Evolutionary conservation across 1,139 yeast genomes (phyloP).

Genomic region (Kodamaea sp.): DNA sequence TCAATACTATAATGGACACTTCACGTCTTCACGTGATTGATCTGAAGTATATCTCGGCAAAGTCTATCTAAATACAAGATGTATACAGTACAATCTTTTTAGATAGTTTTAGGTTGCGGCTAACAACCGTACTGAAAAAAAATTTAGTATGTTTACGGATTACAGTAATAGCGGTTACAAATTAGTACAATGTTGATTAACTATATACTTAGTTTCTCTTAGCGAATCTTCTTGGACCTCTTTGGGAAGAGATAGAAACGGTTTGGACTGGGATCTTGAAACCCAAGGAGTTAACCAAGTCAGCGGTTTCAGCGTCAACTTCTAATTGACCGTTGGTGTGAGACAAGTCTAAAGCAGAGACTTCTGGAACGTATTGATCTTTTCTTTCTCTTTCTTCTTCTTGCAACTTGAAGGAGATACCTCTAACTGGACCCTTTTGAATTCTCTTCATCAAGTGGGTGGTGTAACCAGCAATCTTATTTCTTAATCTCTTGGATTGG

Average conservation of each 20-base stretch:
- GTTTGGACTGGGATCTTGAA: slow-evolving; percentile 93
- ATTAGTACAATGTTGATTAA: slow-evolving; percentile 12
- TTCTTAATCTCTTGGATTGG: slow-evolving; percentile 99
- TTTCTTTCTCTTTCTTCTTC: slow-evolving; percentile 99
- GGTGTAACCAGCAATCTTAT: slow-evolving; percentile 99
- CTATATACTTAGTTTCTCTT: slow-evolving; percentile 71
- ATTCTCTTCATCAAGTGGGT: slow-evolving; percentile 99
- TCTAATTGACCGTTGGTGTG: slow-evolving; percentile 96
- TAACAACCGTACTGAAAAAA: no score
- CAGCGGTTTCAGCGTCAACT: slow-evolving; percentile 98
- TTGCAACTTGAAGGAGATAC: slow-evolving; percentile 99
- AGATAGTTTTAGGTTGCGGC: no score
- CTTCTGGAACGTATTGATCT: slow-evolving; percentile 99
- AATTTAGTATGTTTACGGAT: no score
- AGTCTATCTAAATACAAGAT: no score
- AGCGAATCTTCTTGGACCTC: slow-evolving; percentile 93
- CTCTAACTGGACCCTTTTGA: slow-evolving; percentile 99
- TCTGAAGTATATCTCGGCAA: no score
- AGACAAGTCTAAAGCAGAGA: slow-evolving; percentile 98
- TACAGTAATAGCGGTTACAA: no score
- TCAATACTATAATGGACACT: no score
- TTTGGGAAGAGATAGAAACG: slow-evolving; percentile 89
- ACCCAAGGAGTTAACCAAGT: slow-evolving; percentile 93
- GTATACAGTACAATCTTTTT: no score
- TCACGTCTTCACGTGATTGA: no score